Base-by-base conservation (phyloP, 2,329 filamentous ascomycete genomes). In the Coniochaeta hoffmannii region DNA sequence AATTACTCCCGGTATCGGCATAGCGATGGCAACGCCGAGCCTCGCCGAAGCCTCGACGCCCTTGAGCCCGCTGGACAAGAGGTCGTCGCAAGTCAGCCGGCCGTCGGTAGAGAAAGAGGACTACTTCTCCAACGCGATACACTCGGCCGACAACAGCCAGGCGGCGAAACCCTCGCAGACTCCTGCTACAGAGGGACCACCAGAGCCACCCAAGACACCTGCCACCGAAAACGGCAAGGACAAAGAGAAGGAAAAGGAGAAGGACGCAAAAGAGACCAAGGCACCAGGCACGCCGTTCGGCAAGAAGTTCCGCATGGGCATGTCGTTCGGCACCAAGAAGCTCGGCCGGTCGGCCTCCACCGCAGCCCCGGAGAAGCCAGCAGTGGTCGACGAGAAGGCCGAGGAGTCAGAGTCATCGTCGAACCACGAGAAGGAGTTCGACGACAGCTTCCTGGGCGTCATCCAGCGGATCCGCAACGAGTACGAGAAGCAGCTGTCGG, bases 241-340 rank as follows among this genome's bases (percentile, higher is more conserved):
- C 1, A 77, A 76, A 55, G 71, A 74, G 5, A 77, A 74, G 56
- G 73, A 77, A 0, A 74, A 72, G 57, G 70, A 71, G 4, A 74
- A 75, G 3, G 77, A 75, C 61, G 69, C 74, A 12, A 66, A 65
- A 30, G 72, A 76, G 19, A 73, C 76, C 12, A 88, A 89, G 62
- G 73, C 76, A 2, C 74, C 75, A 4, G 74, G 77, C 55, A 86
- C 81, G 2, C 75, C 90, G 6, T 95, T 96, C 67, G 85, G 88
- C 44, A 94, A 92, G 73, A 90, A 90, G 64, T 92, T 96, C 69
- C 85, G 88, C 50, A 87, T 89, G 82, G 81, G 80, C 71, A 82
- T 81, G 75, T 85, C 86, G 0, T 91, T 93, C 65, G 86, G 87
- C 62, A 87, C 86, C 64, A 97, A 95, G 76, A 96, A 96, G 71